Base-by-base conservation (phyloP, 2,329 filamentous ascomycete genomes). In the Colletotrichum filicis region DNA sequence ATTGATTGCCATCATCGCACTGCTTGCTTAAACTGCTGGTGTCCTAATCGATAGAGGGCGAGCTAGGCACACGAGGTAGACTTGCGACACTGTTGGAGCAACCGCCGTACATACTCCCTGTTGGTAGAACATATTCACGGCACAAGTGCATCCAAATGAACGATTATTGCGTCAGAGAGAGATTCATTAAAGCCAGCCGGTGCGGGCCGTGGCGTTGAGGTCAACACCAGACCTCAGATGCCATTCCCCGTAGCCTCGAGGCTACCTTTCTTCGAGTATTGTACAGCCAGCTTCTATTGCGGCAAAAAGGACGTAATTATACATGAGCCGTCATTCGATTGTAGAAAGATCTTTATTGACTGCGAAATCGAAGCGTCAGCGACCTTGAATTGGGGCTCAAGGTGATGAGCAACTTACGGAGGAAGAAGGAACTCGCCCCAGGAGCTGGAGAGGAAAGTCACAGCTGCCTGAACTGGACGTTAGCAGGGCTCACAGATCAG, bases 361-460 rank as follows among this genome's bases (percentile, higher is more conserved):
- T 75, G 42, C 37, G n/a, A 19, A 8, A 28, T 9, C 19, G 32
- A 57, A 12, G 30, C 11, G 26, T 59, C n/a, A 59, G 53, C 52
- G 19, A 19, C 5, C 14, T 22, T 52, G 8, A 26, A 24, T 19
- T 19, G 56, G n/a, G 59, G 30, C 22, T 30, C 19, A 12, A 35
- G 64, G 8, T 57, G 4, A 19, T 3, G 30, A 9, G 52, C 14
- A 8, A 80, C 87, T 83, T 83, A 91, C 89, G 90, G 89, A 81
- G 92, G 92, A 76, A 93, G 86, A 71, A 94, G 87, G 78, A 90
- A 85, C 80, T 93, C 92, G 82, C 89, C 89, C 86, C 90, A 92
- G 67, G 90, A 89, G 84, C 91, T 93, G 71, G 90, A 87, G 76
- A 94, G 86, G 82, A 94, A 91, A 49, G 91, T 88, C 66, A 93